phyloP scores from a whole-genome alignment of 345 rosid genomes.

The Mercurialis annua region DNA sequence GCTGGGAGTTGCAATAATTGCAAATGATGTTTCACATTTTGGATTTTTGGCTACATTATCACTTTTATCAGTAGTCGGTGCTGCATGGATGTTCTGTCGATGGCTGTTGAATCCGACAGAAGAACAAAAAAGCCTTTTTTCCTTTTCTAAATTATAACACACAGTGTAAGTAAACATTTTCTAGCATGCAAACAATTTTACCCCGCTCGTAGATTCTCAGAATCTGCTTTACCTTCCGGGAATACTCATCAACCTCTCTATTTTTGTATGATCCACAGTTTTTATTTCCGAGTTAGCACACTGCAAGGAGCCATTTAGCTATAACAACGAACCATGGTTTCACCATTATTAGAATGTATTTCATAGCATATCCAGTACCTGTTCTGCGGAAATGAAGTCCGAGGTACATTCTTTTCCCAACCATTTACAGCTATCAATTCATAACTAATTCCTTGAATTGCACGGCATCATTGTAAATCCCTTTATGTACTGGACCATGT shows the following conservation, averaged over 20 bases:
- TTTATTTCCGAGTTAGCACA: background rate
- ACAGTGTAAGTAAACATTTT: constrained; percentile 11
- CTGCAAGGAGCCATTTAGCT: constrained; percentile 1
- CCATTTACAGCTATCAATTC: background rate
- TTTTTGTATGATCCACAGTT: constrained; percentile 6
- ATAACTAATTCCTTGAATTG: background rate
- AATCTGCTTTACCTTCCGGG: background rate
- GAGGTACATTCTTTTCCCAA: constrained; percentile 17
- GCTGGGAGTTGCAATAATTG: constrained; percentile 84
- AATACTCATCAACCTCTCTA: background rate
- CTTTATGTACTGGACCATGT: background rate
- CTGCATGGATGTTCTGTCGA: constrained; percentile 81
- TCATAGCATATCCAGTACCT: no score
- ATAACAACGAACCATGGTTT: background rate
- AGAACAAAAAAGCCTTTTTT: constrained; percentile 71
- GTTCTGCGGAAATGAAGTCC: background rate
- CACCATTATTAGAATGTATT: background rate
- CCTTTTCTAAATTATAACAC: constrained; percentile 27
- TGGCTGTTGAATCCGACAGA: constrained; percentile 85
- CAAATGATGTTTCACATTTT: constrained; percentile 79
- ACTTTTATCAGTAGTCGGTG: constrained; percentile 77
- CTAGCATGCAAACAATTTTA: background rate
- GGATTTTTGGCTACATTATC: constrained; percentile 67
- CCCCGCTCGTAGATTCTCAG: no score
- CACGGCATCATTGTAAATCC: background rate